Conservation (phyloP, 1,284 basidiomycete genomes). For the Ceratobasidium sp. region DNA sequence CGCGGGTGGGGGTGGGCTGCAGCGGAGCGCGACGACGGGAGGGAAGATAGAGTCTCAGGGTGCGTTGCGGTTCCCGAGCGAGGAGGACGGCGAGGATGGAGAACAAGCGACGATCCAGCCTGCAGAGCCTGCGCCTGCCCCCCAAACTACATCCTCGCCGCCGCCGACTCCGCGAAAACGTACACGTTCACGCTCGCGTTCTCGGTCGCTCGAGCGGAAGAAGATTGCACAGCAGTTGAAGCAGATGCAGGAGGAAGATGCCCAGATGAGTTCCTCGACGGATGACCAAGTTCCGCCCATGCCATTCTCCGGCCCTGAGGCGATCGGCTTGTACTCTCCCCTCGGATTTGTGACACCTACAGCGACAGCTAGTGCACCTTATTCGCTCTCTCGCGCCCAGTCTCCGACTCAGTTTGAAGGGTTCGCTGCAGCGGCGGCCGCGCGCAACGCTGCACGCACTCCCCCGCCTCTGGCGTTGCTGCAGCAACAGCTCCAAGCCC, state of each 20-base stretch:
- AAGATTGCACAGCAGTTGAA: conserved; percentile 29
- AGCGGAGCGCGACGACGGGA: conserved; percentile 32
- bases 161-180: conserved; percentile 31
- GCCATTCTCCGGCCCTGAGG: too few relatives aligned
- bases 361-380: neutral
- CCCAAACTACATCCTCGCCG: neutral
- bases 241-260: conserved; percentile 17
- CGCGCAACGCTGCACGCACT: conserved; percentile 38
- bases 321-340: conserved; percentile 19
- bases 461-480: conserved; percentile 49
- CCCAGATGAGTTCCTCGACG: conserved; percentile 33
- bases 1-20: conserved; percentile 4
- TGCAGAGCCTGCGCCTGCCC: neutral
- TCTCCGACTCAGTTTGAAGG: conserved; percentile 26
- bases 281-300: too few relatives aligned
- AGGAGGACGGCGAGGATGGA: conserved; percentile 23
- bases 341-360: conserved; percentile 19
- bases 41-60: conserved; percentile 34
- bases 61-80: too few relatives aligned
- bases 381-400: conserved; percentile 26
- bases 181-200: conserved; percentile 34
- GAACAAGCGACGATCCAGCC: neutral
- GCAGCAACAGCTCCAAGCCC: conserved; percentile 49
- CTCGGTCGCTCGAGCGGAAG: conserved; percentile 31
- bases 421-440: conserved; percentile 23